phyloP scores from a whole-genome alignment of 495 filamentous ascomycete genomes.

The Daldinia grandis region DNA sequence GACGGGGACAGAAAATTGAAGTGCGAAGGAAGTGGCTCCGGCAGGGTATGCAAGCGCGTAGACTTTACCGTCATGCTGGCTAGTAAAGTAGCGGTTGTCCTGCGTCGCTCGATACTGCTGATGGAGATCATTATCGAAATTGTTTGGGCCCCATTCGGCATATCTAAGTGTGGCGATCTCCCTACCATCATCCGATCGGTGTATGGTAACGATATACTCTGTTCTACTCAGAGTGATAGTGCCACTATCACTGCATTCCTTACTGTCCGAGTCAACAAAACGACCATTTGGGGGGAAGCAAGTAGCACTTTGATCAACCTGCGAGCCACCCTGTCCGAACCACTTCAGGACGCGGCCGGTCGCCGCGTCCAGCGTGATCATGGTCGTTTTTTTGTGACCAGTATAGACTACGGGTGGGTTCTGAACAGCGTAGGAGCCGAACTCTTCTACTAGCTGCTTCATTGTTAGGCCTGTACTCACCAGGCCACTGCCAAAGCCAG shows the following conservation, averaged over 20 bases:
- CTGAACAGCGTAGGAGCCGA: conserved; percentile 70
- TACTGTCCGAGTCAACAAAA: conserved; percentile 62
- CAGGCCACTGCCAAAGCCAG: conserved; percentile 71
- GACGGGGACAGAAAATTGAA: conserved; percentile 82
- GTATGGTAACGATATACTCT: conserved; percentile 87
- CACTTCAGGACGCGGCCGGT: conserved; percentile 74
- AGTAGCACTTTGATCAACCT: conserved; percentile 59
- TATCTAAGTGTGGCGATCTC: conserved; percentile 90
- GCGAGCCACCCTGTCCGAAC: conserved; percentile 55
- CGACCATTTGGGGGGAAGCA: conserved; percentile 69
- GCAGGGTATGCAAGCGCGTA: conserved; percentile 61
- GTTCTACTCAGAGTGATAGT: conserved; percentile 82
- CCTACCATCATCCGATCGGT: conserved; percentile 75
- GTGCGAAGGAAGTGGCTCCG: conserved; percentile 52
- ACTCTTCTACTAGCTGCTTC: conserved; percentile 81
- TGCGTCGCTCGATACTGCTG: conserved; percentile 80
- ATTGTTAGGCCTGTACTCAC: conserved; percentile 85
- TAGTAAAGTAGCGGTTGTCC: conserved; percentile 89
- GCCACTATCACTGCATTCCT: conserved; percentile 75
- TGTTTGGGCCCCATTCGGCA: conserved; percentile 95
- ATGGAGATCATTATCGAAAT: conserved; percentile 85
- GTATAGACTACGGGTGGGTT: conserved; percentile 84
- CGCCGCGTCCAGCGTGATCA: conserved; percentile 86
- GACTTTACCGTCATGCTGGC: conserved; percentile 84
- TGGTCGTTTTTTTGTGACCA: conserved; percentile 86